Evolutionary conservation across 1,139 yeast species (phyloP).

Genomic region (Diutina catenulata): DNA sequence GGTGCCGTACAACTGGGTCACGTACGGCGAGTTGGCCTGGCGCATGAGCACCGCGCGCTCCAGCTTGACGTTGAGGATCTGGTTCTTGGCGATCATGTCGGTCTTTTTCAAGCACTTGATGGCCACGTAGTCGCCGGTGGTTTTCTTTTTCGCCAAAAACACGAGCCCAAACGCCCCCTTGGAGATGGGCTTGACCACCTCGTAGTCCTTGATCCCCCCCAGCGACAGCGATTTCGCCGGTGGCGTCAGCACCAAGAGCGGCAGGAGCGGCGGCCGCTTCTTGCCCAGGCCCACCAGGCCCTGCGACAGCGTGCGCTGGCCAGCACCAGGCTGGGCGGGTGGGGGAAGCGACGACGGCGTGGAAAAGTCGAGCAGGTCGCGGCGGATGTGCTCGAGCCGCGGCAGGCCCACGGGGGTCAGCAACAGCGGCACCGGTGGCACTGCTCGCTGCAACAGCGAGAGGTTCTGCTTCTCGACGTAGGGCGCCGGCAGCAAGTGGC

Average conservation of each 20-base stretch:
- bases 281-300: background rate
- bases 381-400: background rate
- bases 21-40: constrained; percentile 88
- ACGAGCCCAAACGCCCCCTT: constrained; percentile 98
- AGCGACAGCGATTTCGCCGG: constrained; percentile 43
- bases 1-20: constrained; percentile 78
- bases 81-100: constrained; percentile 96
- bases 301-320: background rate
- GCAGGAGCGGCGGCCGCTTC: constrained; percentile 63
- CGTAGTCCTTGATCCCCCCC: constrained; percentile 71
- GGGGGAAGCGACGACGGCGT: background rate
- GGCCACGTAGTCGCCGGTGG: constrained; percentile 93
- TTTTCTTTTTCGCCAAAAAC: constrained; percentile 65
- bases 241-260: constrained; percentile 47
- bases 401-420: background rate
- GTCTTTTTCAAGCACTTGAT: constrained; percentile 88
- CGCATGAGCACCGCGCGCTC: constrained; percentile 97
- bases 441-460: constrained; percentile 39
- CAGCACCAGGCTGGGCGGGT: background rate
- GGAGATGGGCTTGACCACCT: constrained; percentile 83
- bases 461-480: constrained; percentile 35
- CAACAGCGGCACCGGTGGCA: background rate
- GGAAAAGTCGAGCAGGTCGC: constrained; percentile 1
- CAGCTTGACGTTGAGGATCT: constrained; percentile 85
- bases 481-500: constrained; percentile 45